Base-by-base conservation (phyloP, 164 flowering plant species). In the Chimonanthus salicifolius region DNA sequence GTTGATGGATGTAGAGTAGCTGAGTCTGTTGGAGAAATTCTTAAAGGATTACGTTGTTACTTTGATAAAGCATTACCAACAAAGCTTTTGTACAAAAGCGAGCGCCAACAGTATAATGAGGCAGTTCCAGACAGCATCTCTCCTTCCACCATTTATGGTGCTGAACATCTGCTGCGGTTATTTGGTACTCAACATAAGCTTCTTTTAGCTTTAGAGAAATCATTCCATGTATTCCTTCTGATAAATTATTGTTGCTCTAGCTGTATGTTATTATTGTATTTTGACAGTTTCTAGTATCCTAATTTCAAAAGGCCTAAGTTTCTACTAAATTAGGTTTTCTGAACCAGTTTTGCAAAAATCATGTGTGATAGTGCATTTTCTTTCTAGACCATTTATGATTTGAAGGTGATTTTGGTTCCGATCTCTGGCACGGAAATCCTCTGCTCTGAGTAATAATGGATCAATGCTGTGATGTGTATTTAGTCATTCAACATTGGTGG, bases 161-260 rank as follows among this genome's bases (percentile, higher is more conserved):
- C 98, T 18, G 98, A 94, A 77, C 98, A 94, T 85, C 78, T 94
- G 3, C 75, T 94, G 71, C 93, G 98, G 46, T 90, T 94, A 44
- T 94, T 92, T 85, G 98, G 98, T 94, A 88, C 16, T 78, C 64
- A 68, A 13, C 15, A 60, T 47, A 44, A 62, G 68, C 62, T 58
- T 13, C 33, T 33, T 33, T 33, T n/a, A 7, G 44, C 44, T n/a
- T 33, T n/a, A 18, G 15, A 7, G n/a, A 62, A 62, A 33, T 21
- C 47, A 18, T n/a, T 64, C 45, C 47, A 47, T 47, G 45, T 72
- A 20, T 43, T 20, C 49, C 8, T 20, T 50, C 50, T n/a, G 50
- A 47, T 10, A 43, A 48, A 18, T 33, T 33, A 50, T 58, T 33
- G 9, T n/a, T 71, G 18, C 64, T 7, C 10, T 65, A 33, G 20